These are phyloP conservation scores for Cercophora newfieldiana DNA, from an alignment of 495 filamentous ascomycete species.

Conservation along the genomic window DNA sequence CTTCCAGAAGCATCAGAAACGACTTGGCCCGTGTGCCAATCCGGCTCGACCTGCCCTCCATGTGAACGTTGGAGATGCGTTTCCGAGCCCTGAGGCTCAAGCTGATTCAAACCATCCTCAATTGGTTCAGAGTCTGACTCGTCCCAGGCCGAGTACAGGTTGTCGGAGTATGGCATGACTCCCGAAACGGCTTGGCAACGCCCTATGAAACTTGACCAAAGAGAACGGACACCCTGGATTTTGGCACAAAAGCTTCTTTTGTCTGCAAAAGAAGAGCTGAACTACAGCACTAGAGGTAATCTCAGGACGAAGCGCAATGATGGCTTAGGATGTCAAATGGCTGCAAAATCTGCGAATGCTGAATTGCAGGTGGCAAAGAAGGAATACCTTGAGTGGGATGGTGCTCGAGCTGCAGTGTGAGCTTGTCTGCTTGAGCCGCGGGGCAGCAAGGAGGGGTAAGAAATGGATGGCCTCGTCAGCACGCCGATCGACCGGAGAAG, in stretches of 20 bases:
- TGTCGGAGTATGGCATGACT: constrained; percentile 46
- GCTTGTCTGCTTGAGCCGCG: not conserved
- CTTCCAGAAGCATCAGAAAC: not conserved
- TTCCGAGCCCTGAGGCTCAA: not conserved
- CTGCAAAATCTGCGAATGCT: not conserved
- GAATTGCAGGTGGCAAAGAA: not conserved
- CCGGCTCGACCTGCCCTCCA: not conserved
- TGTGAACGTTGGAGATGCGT: constrained; percentile 1
- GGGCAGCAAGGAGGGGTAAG: not conserved
- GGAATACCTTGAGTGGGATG: not conserved
- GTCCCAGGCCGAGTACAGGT: constrained; percentile 41
- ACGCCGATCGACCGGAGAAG: not conserved
- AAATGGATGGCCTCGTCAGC: constrained; percentile 17
- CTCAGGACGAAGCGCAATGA: not conserved
- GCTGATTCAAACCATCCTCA: constrained; percentile 17
- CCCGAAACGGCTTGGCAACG: constrained; percentile 17
- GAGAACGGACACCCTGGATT: not conserved
- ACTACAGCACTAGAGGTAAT: not conserved
- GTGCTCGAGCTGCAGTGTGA: not conserved
- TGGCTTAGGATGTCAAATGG: not conserved
- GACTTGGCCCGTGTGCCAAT: not conserved
- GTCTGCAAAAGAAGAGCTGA: not conserved
- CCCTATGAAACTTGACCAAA: constrained; percentile 11
- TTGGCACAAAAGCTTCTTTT: constrained; percentile 26
- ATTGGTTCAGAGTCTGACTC: constrained; percentile 34